A percentile compares a stretch with the other conserved stretches of the same genome.
Evolutionary conservation across 2,329 filamentous ascomycete genomes (phyloP).

Genomic region (Lecanosticta acicola): DNA sequence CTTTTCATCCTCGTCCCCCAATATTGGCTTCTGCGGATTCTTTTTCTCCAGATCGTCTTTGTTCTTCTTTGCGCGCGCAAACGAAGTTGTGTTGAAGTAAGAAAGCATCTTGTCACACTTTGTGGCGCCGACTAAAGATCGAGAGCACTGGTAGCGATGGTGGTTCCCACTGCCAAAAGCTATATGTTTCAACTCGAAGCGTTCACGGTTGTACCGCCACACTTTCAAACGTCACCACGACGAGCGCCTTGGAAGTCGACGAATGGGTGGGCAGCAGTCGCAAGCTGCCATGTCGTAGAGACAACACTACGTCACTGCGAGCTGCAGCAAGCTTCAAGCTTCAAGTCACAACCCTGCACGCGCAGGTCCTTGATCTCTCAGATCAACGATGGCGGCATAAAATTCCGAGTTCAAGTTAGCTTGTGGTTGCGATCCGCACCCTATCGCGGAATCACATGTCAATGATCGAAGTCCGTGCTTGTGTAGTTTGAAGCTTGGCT

Average conservation of each 20-base stretch:
- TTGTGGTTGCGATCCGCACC: too few species aligned
- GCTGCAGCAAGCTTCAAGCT: background rate
- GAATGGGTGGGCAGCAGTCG: background rate
- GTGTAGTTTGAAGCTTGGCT: too few species aligned
- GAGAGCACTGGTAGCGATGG: too few species aligned
- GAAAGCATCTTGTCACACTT: slow-evolving; percentile 20
- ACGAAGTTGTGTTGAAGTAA: slow-evolving; percentile 33
- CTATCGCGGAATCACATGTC: too few species aligned
- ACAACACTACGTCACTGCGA: background rate
- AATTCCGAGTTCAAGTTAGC: too few species aligned
- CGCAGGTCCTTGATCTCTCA: too few species aligned
- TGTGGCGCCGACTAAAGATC: too few species aligned
- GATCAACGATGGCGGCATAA: too few species aligned
- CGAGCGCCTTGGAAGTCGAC: background rate
- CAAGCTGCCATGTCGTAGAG: background rate
- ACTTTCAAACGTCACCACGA: background rate
- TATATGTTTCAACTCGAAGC: too few species aligned
- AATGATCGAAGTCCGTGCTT: too few species aligned
- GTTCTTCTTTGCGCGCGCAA: slow-evolving; percentile 34
- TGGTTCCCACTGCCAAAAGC: too few species aligned
- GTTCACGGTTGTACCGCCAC: background rate
- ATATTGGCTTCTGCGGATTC: slow-evolving; percentile 40
- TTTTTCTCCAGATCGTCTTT: slow-evolving; percentile 32
- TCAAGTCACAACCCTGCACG: background rate
- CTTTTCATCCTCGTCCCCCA: slow-evolving; percentile 57